Evolutionary conservation across 2,329 filamentous ascomycete genomes (phyloP).

Genomic region (Talaromyces islandicus): DNA sequence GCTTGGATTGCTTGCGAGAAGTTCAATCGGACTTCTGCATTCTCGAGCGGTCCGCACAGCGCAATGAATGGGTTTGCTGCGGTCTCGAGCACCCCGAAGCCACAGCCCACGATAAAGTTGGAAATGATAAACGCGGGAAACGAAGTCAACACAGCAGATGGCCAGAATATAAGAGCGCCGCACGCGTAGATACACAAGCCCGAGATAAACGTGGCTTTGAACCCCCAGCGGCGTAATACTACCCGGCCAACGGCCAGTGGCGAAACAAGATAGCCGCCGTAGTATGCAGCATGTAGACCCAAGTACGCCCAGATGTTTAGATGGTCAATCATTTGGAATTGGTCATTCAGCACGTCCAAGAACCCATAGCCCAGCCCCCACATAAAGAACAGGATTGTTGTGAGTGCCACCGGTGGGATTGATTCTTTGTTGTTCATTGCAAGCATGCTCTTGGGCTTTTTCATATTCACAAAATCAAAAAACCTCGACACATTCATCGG

Average conservation of each 20-base stretch:
- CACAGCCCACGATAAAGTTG: slow-evolving; percentile 58
- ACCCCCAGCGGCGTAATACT: slow-evolving; percentile 54
- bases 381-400: slow-evolving; percentile 76
- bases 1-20: slow-evolving; percentile 58
- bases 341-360: slow-evolving; percentile 69
- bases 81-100: slow-evolving; percentile 55
- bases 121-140: slow-evolving; percentile 56
- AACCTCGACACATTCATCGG: slow-evolving; percentile 44
- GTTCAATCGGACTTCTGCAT: slow-evolving; percentile 55
- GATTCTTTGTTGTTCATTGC: slow-evolving; percentile 53
- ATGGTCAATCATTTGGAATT: slow-evolving; percentile 49
- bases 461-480: slow-evolving; percentile 59
- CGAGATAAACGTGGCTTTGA: slow-evolving; percentile 57
- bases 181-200: slow-evolving; percentile 59
- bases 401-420: slow-evolving; percentile 53
- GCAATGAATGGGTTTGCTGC: slow-evolving; percentile 58
- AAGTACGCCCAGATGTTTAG: slow-evolving; percentile 28
- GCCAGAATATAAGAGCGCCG: slow-evolving; percentile 59
- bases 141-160: slow-evolving; percentile 56
- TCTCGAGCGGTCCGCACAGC: slow-evolving; percentile 55
- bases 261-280: slow-evolving; percentile 52
- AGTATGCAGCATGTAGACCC: slow-evolving; percentile 57
- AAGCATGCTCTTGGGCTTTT: slow-evolving; percentile 52
- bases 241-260: slow-evolving; percentile 51
- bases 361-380: slow-evolving; percentile 91